Base-by-base conservation (phyloP, 257 asterid genomes). In the Solanum chiquidenum region DNA sequence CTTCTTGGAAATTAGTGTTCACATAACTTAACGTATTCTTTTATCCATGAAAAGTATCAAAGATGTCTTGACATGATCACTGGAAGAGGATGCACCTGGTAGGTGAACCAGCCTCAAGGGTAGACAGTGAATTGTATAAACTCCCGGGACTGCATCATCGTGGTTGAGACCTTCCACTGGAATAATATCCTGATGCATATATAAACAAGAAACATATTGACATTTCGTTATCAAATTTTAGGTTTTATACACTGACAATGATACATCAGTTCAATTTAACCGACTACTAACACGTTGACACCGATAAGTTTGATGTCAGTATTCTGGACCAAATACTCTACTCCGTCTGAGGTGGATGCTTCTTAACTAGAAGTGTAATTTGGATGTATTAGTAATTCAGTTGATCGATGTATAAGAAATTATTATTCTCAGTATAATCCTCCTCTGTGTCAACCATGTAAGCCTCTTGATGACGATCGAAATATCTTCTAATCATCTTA, bases 61-160 rank as follows among this genome's bases (percentile, higher is more conserved):
- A 40, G 6, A 16, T 42, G 8, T 16, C 29, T 44, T 74, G 10
- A 34, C 33, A 64, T 64, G 14, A 60, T 85, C n/a, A 88, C 62
- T 42, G 58, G 74, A 89, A 42, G 33, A 91, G 92, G 87, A 90
- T 91, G 89, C 93, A 91, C 62, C 93, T 90, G 3, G 86, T 88
- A 7, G 93, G 93, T 29, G 91, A 44, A 60, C 84, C 92, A 91
- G 0, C 86, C 87, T 88, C 79, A 91, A 4, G 1, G 91, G 92
- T 20, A 91, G 86, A 44, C 91, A 91, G 55, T 90, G 87, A 86
- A 90, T 68, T 13, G 88, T 87, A 89, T 90, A 90, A 80, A n/a
- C 33, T 69, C 92, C 93, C 1, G 87, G 87, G 1, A 52, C 5
- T 9, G 71, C 71, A 16, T 85, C 87, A 29, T 90, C 90, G 1